Evolutionary conservation across 2,329 filamentous ascomycete species (phyloP), one percentile per base, ranked within the genome.

Genomic region (Penicillium sp.): DNA sequence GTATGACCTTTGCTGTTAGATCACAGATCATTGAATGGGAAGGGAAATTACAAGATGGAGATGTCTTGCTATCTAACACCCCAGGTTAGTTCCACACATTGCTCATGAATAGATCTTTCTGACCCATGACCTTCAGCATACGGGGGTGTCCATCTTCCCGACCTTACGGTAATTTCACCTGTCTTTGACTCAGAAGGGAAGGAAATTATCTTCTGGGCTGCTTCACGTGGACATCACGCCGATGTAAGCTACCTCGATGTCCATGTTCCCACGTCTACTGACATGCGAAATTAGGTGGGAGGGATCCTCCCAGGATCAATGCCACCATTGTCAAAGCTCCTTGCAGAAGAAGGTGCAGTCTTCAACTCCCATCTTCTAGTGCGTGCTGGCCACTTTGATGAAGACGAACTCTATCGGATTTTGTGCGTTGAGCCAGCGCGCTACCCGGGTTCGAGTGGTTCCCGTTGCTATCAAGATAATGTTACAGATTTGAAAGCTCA

Each of bases 81-180:
- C 25, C 25, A 26, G 25, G 25, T 26, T 3, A 3, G 25, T 26
- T 7, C 4, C 25, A 4, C 25, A 26, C 4, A 1, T 19, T 19
- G 19, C 19, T 19, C 19, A 19, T 1, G 19, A 19, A 19, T 19
- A 19, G 1, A 19, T 1, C 1, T 19, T 19, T 19, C 25, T 26
- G 13, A 11, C 19, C 19, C 19, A 19, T 19, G 19, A 19, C 19
- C 19, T 19, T 19, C 19, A 49, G 46, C 29, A 14, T 55, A 14
- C 39, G 53, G 53, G 14, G 90, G 90, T 26, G 92, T 89, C 0
- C 90, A 93, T 77, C 75, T 92, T 27, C 89, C 89, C 0, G 89
- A 92, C 64, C 87, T 92, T 46, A 92, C 89, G 0, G 84, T 91
- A 31, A 83, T 92, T 55, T 92, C 89, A 52, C 89, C 89, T 0